A percentile compares a stretch with the other conserved stretches of the same genome.
Conservation (phyloP, 2,329 filamentous ascomycete species). For the Byssoonygena ceratinophila region DNA sequence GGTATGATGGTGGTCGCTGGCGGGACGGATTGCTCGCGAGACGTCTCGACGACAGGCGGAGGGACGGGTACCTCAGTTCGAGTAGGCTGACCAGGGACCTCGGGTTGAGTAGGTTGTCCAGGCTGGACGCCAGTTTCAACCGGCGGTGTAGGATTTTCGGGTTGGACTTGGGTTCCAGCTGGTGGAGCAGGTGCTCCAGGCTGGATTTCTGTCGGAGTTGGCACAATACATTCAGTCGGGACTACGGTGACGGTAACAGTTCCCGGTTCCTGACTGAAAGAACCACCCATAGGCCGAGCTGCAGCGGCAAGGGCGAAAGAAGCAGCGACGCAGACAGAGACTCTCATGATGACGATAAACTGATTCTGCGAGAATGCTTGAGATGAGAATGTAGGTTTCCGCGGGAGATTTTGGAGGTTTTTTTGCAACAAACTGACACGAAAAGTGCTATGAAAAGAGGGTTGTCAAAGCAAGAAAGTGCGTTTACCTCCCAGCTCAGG, state of each 20-base stretch:
- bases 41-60: not conserved
- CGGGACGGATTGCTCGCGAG: not conserved
- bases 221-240: not conserved
- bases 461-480: not conserved
- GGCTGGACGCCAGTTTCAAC: not conserved
- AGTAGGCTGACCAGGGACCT: not conserved
- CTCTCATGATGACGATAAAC: slow-evolving; percentile 2
- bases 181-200: not conserved
- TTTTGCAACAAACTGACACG: not conserved
- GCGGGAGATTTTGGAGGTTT: not conserved
- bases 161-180: not conserved
- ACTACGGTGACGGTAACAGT: slow-evolving; percentile 5
- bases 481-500: not conserved
- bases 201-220: not conserved
- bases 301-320: slow-evolving; percentile 4
- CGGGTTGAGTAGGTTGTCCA: not conserved
- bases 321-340: slow-evolving; percentile 2
- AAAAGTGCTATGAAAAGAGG: not conserved
- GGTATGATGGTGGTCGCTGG: not conserved
- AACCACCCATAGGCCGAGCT: slow-evolving; percentile 2
- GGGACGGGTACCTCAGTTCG: not conserved
- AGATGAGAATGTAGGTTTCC: not conserved
- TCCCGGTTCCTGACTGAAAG: not conserved
- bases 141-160: not conserved
- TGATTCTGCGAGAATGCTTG: not conserved